Evolutionary conservation across 108 stramenopile species (phyloP).

Genomic region (Epipyxis sp.): DNA sequence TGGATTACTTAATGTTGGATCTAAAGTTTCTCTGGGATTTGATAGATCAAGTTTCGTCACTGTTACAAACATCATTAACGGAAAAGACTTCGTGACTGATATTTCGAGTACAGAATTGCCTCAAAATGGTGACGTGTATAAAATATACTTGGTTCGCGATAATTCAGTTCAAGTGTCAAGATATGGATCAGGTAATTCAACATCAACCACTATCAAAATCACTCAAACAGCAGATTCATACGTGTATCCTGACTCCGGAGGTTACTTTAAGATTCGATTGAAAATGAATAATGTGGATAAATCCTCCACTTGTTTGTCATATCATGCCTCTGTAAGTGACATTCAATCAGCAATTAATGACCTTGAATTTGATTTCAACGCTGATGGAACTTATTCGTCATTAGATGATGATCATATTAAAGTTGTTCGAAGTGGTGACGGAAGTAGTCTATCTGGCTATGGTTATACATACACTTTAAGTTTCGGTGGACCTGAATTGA

Average conservation of each 20-base stretch:
- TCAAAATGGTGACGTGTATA: background rate
- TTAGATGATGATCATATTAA: constrained; percentile 60
- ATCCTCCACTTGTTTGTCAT: constrained; percentile 52
- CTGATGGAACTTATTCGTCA: constrained; percentile 56
- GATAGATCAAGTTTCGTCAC: background rate
- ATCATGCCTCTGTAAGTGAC: constrained; percentile 52
- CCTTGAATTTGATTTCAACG: constrained; percentile 61
- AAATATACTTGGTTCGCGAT: background rate
- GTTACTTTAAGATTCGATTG: constrained; percentile 48
- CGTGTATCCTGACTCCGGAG: background rate
- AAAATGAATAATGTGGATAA: background rate
- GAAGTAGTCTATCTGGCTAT: constrained; percentile 56
- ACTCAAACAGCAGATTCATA: constrained; percentile 34
- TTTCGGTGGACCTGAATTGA: constrained; percentile 32
- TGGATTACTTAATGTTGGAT: background rate
- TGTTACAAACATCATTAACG: background rate
- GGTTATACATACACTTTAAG: constrained; percentile 63
- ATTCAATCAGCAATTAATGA: constrained; percentile 57
- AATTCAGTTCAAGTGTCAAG: constrained; percentile 28
- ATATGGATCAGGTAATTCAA: constrained; percentile 47
- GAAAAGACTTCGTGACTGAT: background rate
- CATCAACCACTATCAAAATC: constrained; percentile 17
- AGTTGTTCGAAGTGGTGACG: constrained; percentile 63
- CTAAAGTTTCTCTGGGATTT: background rate
- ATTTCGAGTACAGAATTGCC: background rate